These are phyloP conservation scores for Brasenia schreberi DNA, from an alignment of 164 flowering plant genomes.

Conservation along the genomic window DNA sequence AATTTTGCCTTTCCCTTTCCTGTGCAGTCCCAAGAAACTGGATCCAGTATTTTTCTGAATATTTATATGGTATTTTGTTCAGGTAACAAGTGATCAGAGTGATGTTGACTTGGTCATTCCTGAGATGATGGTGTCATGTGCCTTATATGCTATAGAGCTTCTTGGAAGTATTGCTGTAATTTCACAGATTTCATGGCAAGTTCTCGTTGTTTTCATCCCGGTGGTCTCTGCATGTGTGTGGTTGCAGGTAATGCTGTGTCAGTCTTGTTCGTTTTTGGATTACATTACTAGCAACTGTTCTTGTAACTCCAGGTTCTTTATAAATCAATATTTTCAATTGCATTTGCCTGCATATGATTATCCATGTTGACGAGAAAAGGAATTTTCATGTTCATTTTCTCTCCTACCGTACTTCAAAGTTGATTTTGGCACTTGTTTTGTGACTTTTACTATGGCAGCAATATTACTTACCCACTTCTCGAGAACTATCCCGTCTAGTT, in stretches of 20 bases:
- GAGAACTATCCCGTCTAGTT: constrained; percentile 23
- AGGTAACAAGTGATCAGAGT: constrained; percentile 2
- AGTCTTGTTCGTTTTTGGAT: no score
- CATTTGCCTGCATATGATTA: background rate
- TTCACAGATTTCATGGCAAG: constrained; percentile 3
- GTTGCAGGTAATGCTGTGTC: constrained; percentile 1
- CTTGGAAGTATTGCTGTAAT: constrained; percentile 5
- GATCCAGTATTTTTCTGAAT: no score
- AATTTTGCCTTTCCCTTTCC: constrained; percentile 15
- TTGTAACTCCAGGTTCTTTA: background rate
- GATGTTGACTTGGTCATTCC: background rate
- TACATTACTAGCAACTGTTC: background rate
- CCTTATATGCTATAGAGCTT: background rate
- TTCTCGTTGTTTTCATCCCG: constrained; percentile 3
- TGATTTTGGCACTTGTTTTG: background rate
- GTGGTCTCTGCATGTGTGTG: background rate
- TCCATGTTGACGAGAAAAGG: background rate
- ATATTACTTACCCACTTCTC: constrained; percentile 23
- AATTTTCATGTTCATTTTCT: background rate
- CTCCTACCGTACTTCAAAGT: no score
- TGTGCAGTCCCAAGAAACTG: background rate
- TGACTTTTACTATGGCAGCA: constrained; percentile 14
- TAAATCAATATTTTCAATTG: background rate
- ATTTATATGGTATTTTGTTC: background rate
- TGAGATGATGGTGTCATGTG: background rate